phyloP scores from a whole-genome alignment of 2,329 filamentous ascomycete genomes.

The Cercospora beticola region DNA sequence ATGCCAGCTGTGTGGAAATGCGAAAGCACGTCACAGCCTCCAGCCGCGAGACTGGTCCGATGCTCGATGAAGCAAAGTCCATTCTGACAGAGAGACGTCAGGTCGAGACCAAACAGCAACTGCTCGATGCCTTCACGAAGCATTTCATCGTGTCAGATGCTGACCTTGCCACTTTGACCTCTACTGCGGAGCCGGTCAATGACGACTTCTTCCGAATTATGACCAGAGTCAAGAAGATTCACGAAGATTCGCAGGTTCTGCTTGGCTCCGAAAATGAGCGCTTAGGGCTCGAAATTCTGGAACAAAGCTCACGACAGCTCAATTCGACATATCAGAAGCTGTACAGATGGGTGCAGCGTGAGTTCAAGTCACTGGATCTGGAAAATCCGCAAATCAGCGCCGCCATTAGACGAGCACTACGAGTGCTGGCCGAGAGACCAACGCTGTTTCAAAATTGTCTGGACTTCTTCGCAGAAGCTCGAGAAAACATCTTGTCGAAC shows the following conservation, averaged over 20 bases:
- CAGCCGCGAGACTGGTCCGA: conserved; percentile 69
- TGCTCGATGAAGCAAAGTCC: conserved; percentile 72
- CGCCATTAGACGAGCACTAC: conserved; percentile 77
- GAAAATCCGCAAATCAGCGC: conserved; percentile 91
- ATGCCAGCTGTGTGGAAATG: conserved; percentile 77
- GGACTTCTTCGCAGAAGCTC: conserved; percentile 86
- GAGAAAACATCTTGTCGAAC: conserved; percentile 83
- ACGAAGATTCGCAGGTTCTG: conserved; percentile 82
- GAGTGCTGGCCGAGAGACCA: conserved; percentile 84
- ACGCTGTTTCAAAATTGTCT: conserved; percentile 90
- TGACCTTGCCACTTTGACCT: conserved; percentile 72
- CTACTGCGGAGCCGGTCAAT: conserved; percentile 77
- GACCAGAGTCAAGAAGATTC: conserved; percentile 78
- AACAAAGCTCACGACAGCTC: conserved; percentile 80
- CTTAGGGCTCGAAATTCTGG: conserved; percentile 85
- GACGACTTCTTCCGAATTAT: conserved; percentile 80
- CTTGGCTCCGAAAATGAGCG: conserved; percentile 88
- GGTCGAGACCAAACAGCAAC: conserved; percentile 74
- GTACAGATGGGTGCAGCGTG: conserved; percentile 90
- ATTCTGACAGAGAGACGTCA: conserved; percentile 72
- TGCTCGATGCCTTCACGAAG: conserved; percentile 72
- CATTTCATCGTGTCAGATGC: conserved; percentile 85
- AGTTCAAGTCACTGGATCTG: conserved; percentile 87
- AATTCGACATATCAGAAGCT: conserved; percentile 93
- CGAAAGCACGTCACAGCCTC: conserved; percentile 73